Evolutionary conservation across 495 filamentous ascomycete species (phyloP), one percentile per base, ranked within the genome.

Genomic region (Hypoxylon fragiforme): DNA sequence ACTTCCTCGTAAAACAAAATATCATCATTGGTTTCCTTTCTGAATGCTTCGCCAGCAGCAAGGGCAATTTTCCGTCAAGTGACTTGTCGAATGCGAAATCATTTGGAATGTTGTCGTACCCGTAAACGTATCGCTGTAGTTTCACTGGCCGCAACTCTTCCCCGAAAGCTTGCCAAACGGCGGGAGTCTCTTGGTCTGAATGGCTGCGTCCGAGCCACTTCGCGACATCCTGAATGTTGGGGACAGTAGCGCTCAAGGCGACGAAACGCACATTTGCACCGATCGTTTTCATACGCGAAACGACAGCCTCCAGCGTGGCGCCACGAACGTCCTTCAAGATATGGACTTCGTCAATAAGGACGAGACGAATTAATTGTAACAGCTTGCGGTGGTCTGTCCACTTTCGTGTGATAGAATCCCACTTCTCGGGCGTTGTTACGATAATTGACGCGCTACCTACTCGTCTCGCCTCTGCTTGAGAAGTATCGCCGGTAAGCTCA

Each of bases 351-450:
- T 98, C 94, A 55, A 98, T 95, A 14, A 98, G 80, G 47, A 97
- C 96, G 0, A 98, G 72, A 61, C 90, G 90, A 19, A 98, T 85
- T 55, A 97, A 73, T 55, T 90, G 82, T 71, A 97, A 84, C 16
- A 98, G 74, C 58, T 80, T 89, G 40, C 78, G 77, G 63, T 97
- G 90, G 60, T 97, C 94, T 60, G 89, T 85, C 94, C 94, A 98
- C 69, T 91, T 94, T 22, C 94, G 81, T 1, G 94, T 98, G 69
- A 98, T 88, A 51, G 90, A 95, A 69, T 98, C 94, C 94, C 94
- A 98, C 67, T 98, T 98, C 70, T 98, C 94, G 0, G 94, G 94
- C 0, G 94, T 98, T 0, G 94, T 97, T 41, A 98, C 85, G 50
- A 98, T 96, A 49, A 98, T 91, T 43, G 86, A 87, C 28, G 92